Evolutionary conservation across 1,284 basidiomycete species (phyloP).

Genomic region (Ustilago tritici): DNA sequence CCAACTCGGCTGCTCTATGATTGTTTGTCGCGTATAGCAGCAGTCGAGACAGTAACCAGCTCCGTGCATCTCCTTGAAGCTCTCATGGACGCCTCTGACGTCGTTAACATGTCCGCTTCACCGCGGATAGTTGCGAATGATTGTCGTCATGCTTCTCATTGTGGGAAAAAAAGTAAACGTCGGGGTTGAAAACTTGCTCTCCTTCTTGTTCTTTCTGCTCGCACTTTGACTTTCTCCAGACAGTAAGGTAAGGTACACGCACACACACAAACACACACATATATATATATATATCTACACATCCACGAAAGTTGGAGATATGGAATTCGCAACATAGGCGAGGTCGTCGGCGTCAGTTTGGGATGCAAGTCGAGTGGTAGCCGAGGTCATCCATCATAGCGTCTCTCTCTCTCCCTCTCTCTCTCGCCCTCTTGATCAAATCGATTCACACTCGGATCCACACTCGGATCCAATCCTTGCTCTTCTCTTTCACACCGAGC

Average conservation of each 20-base stretch:
- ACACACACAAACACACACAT: no score
- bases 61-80: not conserved
- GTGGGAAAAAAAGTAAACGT: not conserved
- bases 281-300: no score
- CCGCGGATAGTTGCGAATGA: not conserved
- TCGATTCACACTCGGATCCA: not conserved
- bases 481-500: conserved; percentile 9
- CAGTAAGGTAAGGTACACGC: not conserved
- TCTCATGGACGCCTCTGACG: not conserved
- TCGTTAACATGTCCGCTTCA: not conserved
- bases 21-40: not conserved
- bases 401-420: not conserved
- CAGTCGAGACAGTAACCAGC: no score
- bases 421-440: not conserved
- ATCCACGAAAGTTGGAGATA: not conserved
- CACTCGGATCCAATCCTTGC: not conserved
- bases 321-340: conserved; percentile 6
- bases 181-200: not conserved
- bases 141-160: conserved; percentile 2
- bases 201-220: not conserved
- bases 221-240: not conserved
- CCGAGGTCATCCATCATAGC: conserved; percentile 6
- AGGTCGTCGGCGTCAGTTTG: conserved; percentile 33
- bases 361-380: conserved; percentile 13
- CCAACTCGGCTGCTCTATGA: not conserved